Evolutionary conservation across 768 basidiomycete genomes (phyloP).

Genomic region (Lactifluus subvellereus): DNA sequence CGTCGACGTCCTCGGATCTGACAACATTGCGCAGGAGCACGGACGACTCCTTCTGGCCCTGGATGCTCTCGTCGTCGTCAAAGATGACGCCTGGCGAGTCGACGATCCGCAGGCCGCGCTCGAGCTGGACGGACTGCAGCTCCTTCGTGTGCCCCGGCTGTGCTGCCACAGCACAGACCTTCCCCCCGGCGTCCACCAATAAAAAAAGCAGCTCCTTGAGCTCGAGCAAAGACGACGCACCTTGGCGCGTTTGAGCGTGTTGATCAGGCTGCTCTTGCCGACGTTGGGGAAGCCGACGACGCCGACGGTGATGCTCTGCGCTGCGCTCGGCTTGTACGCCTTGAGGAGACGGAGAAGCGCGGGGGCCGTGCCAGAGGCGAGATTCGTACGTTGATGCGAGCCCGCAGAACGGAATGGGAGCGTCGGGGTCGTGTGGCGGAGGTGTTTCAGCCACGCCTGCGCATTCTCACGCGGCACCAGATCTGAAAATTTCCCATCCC

Average conservation of each 20-base stretch:
- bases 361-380: constrained; percentile 73
- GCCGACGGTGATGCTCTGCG: constrained; percentile 74
- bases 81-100: constrained; percentile 99
- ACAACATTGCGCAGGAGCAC: constrained; percentile 83
- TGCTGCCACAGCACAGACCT: constrained; percentile 92
- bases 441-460: constrained; percentile 81
- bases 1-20: constrained; percentile 85
- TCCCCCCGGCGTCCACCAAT: background rate
- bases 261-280: constrained; percentile 92
- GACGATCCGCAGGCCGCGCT: constrained; percentile 85
- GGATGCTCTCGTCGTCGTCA: constrained; percentile 61
- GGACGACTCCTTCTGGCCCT: constrained; percentile 42
- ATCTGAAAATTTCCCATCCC: constrained; percentile 43
- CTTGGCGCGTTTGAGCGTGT: constrained; percentile 82
- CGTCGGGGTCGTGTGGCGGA: constrained; percentile 90
- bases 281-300: constrained; percentile 98
- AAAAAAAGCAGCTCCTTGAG: background rate
- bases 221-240: constrained; percentile 32
- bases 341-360: constrained; percentile 77
- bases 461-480: constrained; percentile 86
- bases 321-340: constrained; percentile 61
- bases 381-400: constrained; percentile 71
- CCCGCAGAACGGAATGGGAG: constrained; percentile 84
- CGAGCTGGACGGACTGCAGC: constrained; percentile 85
- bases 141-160: constrained; percentile 93